Conservation (phyloP, 1,284 basidiomycete genomes). For the Bondarzewia mesenterica region DNA sequence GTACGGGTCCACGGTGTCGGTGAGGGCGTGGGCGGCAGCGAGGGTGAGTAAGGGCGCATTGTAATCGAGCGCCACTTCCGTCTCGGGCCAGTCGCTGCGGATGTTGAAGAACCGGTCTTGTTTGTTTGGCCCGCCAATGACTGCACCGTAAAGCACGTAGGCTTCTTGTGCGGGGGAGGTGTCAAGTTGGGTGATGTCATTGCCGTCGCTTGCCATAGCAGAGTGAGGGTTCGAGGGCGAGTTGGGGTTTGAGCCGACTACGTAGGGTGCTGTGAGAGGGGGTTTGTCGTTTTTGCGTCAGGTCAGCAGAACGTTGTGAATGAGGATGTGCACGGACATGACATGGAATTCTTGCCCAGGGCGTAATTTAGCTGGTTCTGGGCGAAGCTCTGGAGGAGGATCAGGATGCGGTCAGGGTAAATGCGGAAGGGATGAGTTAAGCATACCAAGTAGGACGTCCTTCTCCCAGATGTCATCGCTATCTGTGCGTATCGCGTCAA, state of each 20-base stretch:
- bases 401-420: not conserved
- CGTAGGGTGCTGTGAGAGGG: slow-evolving; percentile 48
- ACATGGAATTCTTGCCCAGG: slow-evolving; percentile 85
- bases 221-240: slow-evolving; percentile 86
- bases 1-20: slow-evolving; percentile 68
- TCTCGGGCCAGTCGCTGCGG: slow-evolving; percentile 75
- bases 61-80: slow-evolving; percentile 77
- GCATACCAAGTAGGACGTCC: slow-evolving; percentile 50
- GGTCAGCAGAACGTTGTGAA: not conserved
- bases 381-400: slow-evolving; percentile 49
- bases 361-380: slow-evolving; percentile 73
- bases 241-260: slow-evolving; percentile 85
- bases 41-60: slow-evolving; percentile 82
- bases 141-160: slow-evolving; percentile 78
- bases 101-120: slow-evolving; percentile 78
- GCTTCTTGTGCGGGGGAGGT: slow-evolving; percentile 62
- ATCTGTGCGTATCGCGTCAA: slow-evolving; percentile 70
- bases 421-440: slow-evolving; percentile 1
- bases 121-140: slow-evolving; percentile 80
- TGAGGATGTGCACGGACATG: slow-evolving; percentile 33
- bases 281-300: not conserved
- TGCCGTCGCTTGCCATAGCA: slow-evolving; percentile 78
- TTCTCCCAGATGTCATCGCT: slow-evolving; percentile 54
- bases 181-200: slow-evolving; percentile 62
- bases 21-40: slow-evolving; percentile 64